phyloP scores from a whole-genome alignment of 371 early-diverging fungal genomes.

The Dinochytrium kinnereticum region DNA sequence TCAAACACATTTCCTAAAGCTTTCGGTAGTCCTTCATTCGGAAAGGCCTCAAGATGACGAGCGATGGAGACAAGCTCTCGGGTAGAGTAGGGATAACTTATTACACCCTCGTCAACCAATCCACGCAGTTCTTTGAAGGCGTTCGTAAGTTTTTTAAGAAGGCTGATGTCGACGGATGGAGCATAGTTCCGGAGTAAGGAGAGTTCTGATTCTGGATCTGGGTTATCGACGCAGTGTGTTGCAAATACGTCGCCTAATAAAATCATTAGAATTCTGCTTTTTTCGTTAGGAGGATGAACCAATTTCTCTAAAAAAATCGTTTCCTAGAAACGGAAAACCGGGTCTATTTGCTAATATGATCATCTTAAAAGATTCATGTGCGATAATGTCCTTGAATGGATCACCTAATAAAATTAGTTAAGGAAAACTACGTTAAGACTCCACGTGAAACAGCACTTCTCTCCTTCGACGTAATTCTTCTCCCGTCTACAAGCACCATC shows the following conservation, averaged over 20 bases:
- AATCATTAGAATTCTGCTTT: conserved; percentile 1
- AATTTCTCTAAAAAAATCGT: conserved; percentile 84
- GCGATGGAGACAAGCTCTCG: conserved; percentile 85
- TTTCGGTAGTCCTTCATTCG: conserved; percentile 74
- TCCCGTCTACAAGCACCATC: conserved; percentile 83
- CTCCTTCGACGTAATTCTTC: conserved; percentile 64
- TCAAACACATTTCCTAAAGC: conserved; percentile 84
- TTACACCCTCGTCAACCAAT: conserved; percentile 77
- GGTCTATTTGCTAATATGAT: conserved; percentile 88
- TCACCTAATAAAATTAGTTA: conserved; percentile 45
- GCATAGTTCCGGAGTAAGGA: conserved; percentile 71
- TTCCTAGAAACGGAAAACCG: conserved; percentile 75
- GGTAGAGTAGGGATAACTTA: conserved; percentile 86
- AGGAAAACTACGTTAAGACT: background rate
- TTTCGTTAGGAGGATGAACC: too few relatives aligned
- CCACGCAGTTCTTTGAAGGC: conserved; percentile 79
- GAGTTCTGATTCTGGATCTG: conserved; percentile 73
- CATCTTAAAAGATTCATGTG: conserved; percentile 78
- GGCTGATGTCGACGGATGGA: conserved; percentile 71
- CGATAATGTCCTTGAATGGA: conserved; percentile 54
- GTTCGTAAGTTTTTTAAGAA: conserved; percentile 67
- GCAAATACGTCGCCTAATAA: conserved; percentile 36
- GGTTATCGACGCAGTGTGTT: conserved; percentile 82
- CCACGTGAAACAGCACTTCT: background rate
- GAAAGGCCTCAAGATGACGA: conserved; percentile 74